Evolutionary conservation across 2,329 filamentous ascomycete genomes (phyloP).

Genomic region (Hymenoscyphus occultus): DNA sequence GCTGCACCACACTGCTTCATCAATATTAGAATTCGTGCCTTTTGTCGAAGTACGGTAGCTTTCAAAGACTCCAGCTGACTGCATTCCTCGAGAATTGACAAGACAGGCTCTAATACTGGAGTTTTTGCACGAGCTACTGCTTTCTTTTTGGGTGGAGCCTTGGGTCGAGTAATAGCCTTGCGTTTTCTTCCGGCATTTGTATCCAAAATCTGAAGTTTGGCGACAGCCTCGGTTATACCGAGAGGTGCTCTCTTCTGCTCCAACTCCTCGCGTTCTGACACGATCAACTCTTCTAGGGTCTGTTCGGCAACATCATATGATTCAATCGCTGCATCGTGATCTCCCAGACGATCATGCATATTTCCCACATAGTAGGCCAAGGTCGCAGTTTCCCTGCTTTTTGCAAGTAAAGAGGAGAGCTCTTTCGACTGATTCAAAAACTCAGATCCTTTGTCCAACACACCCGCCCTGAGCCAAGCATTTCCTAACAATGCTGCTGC

Average conservation of each 20-base stretch:
- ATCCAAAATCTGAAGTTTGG: constrained; percentile 34
- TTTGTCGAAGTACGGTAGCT: constrained; percentile 49
- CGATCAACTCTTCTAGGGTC: constrained; percentile 42
- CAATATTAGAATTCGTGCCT: constrained; percentile 46
- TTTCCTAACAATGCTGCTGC: constrained; percentile 54
- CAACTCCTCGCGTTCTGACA: constrained; percentile 38
- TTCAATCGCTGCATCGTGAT: constrained; percentile 46
- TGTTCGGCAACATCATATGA: constrained; percentile 48
- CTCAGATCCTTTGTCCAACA: constrained; percentile 55
- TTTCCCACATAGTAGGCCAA: constrained; percentile 56
- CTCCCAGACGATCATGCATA: constrained; percentile 47
- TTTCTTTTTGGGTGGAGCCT: constrained; percentile 31
- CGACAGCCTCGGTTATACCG: constrained; percentile 27
- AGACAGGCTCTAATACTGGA: constrained; percentile 15
- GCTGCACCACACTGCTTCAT: constrained; percentile 56
- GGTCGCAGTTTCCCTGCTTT: constrained; percentile 45
- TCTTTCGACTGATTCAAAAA: constrained; percentile 53
- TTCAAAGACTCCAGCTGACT: constrained; percentile 42
- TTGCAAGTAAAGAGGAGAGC: constrained; percentile 46
- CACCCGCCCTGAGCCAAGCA: constrained; percentile 55
- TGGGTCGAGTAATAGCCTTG: constrained; percentile 33
- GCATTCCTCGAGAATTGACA: constrained; percentile 35
- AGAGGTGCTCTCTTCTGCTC: constrained; percentile 22
- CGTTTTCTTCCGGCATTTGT: constrained; percentile 37
- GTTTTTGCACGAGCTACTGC: constrained; percentile 31